These are phyloP conservation scores for Monosporozyma siamensis DNA, from an alignment of 805 yeast genomes.

Conservation along the genomic window DNA sequence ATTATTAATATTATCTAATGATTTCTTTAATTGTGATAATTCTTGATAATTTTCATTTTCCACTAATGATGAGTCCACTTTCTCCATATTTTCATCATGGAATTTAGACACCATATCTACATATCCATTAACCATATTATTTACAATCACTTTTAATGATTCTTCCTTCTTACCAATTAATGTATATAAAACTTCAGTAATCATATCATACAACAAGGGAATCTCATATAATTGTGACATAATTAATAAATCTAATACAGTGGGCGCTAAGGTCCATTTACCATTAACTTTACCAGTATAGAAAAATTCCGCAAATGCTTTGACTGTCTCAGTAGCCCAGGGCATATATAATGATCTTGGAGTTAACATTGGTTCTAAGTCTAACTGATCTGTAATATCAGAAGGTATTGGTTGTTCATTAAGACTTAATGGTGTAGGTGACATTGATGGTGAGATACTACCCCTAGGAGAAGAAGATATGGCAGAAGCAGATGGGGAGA, in stretches of 20 bases:
- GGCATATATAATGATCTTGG: constrained; percentile 68
- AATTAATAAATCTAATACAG: constrained; percentile 52
- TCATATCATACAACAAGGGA: constrained; percentile 60
- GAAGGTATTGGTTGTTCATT: not conserved
- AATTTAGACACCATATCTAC: constrained; percentile 12
- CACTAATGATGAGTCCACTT: constrained; percentile 16
- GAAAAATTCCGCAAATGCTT: constrained; percentile 61
- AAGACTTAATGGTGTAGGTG: not conserved
- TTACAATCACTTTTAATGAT: constrained; percentile 14
- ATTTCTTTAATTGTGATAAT: constrained; percentile 44
- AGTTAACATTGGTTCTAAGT: constrained; percentile 50
- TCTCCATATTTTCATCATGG: constrained; percentile 18
- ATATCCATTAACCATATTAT: constrained; percentile 14
- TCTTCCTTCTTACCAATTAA: constrained; percentile 61
- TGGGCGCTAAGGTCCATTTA: constrained; percentile 63
- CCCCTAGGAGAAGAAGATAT: not conserved
- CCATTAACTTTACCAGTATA: constrained; percentile 75
- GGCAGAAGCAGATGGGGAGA: not conserved
- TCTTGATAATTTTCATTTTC: constrained; percentile 25
- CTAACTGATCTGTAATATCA: constrained; percentile 10
- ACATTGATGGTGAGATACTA: not conserved
- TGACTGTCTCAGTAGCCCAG: constrained; percentile 48
- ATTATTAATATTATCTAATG: constrained; percentile 53
- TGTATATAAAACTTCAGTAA: constrained; percentile 60
- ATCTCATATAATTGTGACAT: constrained; percentile 58